phyloP scores from a whole-genome alignment of 345 rosid species.

The Syzygium aqueum region DNA sequence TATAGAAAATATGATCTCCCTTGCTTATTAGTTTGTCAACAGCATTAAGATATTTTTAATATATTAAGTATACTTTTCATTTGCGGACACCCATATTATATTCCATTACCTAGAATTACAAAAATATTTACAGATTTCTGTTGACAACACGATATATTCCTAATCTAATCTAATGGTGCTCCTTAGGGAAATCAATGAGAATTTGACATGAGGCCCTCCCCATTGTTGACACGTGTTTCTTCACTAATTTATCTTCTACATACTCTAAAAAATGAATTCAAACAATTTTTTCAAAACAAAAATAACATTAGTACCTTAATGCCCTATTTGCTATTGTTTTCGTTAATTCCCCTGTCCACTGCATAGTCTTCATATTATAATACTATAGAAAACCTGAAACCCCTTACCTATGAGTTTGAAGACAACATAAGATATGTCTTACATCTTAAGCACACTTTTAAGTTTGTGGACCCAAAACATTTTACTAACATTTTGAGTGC shows the following conservation, averaged over 20 bases:
- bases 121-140: too few species aligned
- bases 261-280: background rate
- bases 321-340: rapidly evolving
- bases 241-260: background rate
- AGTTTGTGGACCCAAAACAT: background rate
- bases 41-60: too few species aligned
- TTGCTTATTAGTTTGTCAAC: too few species aligned
- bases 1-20: too few species aligned
- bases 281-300: background rate
- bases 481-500: background rate
- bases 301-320: background rate
- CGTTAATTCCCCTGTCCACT: background rate
- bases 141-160: too few species aligned
- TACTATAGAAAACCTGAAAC: background rate
- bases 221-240: too few species aligned
- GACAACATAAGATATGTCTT: background rate
- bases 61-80: too few species aligned
- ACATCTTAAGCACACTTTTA: background rate
- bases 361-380: rapidly evolving
- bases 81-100: too few species aligned
- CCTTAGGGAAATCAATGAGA: too few species aligned
- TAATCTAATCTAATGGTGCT: too few species aligned
- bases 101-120: too few species aligned
- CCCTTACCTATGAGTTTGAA: background rate
- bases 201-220: too few species aligned